Percentiles rank a stretch among this genome's conserved stretches.
These are phyloP conservation scores for Acanthamoeba healyi DNA, from an alignment of 208 protist genomes.

Conservation along the genomic window DNA sequence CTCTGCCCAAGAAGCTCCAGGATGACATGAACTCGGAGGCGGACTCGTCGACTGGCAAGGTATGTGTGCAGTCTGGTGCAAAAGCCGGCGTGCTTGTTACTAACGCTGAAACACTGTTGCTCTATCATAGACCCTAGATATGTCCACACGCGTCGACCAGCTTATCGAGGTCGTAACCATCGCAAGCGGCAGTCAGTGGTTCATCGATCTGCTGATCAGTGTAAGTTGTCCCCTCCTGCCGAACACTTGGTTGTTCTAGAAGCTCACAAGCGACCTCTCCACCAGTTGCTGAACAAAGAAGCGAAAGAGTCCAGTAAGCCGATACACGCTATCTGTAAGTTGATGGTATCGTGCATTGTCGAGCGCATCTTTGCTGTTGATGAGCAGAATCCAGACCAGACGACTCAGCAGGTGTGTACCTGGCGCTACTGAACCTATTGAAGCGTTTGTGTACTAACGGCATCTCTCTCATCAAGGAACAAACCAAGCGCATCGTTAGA, in stretches of 20 bases:
- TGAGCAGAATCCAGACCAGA: not conserved
- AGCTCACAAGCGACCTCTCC: too few relatives aligned
- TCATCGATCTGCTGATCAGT: conserved; percentile 7
- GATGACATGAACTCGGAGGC: not conserved
- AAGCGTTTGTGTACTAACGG: too few relatives aligned
- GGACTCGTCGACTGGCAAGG: not conserved
- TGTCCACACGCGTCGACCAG: conserved; percentile 28
- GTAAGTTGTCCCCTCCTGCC: not conserved
- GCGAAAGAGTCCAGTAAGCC: conserved; percentile 1
- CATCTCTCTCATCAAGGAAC: too few relatives aligned
- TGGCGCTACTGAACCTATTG: too few relatives aligned
- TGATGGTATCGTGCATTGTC: conserved; percentile 3
- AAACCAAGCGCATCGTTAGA: not conserved
- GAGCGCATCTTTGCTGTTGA: conserved; percentile 47
- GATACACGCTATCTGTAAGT: not conserved
- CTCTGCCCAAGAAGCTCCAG: conserved; percentile 7
- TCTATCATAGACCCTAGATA: conserved; percentile 21
- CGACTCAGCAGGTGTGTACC: too few relatives aligned
- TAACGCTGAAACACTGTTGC: too few relatives aligned
- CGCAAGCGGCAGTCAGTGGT: conserved; percentile 15
- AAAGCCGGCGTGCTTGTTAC: too few relatives aligned
- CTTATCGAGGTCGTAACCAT: conserved; percentile 20
- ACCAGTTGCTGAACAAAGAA: conserved; percentile 15
- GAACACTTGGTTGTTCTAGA: too few relatives aligned
- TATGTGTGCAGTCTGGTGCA: too few relatives aligned